Evolutionary conservation across 1,284 basidiomycete genomes (phyloP).

Genomic region (Ganoderma leucocontextum): DNA sequence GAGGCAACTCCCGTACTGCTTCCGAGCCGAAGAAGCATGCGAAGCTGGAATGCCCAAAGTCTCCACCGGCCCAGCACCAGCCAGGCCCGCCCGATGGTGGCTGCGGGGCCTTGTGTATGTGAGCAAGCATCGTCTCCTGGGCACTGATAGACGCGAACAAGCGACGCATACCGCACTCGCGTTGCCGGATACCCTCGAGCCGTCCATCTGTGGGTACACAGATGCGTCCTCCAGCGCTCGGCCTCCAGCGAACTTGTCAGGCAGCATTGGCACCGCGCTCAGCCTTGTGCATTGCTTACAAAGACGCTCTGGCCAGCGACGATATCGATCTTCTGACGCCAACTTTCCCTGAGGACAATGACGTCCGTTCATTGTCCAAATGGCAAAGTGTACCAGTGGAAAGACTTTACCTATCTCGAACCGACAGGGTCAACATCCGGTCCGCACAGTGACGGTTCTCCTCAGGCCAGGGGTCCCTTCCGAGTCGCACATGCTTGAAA

Average conservation of each 20-base stretch:
- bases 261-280: background rate
- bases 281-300: background rate
- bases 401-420: background rate
- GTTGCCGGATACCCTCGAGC: conserved; percentile 5
- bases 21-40: conserved; percentile 15
- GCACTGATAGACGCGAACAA: background rate
- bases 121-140: background rate
- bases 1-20: conserved; percentile 10
- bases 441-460: background rate
- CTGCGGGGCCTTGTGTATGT: conserved; percentile 6
- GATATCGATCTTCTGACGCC: conserved; percentile 6
- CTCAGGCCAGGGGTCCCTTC: background rate
- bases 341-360: background rate
- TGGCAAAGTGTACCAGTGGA: background rate
- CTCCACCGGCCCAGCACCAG: conserved; percentile 19
- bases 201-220: conserved; percentile 3
- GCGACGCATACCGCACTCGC: background rate
- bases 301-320: background rate
- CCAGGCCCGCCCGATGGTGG: conserved; percentile 9
- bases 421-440: background rate
- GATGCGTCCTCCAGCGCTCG: background rate
- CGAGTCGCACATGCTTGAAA: conserved; percentile 2
- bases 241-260: background rate
- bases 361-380: background rate
- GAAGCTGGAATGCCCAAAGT: conserved; percentile 9